These are phyloP conservation scores for Cicer pinnatifidum DNA, from an alignment of 306 rosid species.

Conservation along the genomic window DNA sequence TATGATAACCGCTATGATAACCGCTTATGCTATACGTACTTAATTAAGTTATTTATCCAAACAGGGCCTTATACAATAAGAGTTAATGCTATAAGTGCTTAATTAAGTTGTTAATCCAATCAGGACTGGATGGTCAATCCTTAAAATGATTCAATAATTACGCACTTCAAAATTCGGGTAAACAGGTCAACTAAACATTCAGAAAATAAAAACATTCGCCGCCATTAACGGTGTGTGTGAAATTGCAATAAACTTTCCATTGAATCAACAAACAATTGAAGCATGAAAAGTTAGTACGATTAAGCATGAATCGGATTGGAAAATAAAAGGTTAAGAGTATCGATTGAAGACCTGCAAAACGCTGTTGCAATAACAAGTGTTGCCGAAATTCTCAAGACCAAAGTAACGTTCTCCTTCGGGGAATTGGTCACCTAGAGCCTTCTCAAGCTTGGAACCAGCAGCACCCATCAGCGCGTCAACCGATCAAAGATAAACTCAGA, in stretches of 20 bases:
- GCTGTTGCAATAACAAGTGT: constrained; percentile 98
- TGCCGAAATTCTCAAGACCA: constrained; percentile 97
- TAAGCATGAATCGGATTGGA: constrained; percentile 16
- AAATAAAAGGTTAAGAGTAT: not conserved
- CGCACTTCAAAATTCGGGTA: not conserved
- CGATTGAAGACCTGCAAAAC: constrained; percentile 79
- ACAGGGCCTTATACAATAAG: no score
- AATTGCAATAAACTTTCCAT: constrained; percentile 1
- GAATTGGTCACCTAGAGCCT: constrained; percentile 98
- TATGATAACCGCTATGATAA: no score
- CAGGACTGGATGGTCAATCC: constrained; percentile 13
- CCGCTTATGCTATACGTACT: no score
- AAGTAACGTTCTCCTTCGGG: constrained; percentile 99
- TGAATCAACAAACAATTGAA: constrained; percentile 23
- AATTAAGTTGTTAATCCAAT: not conserved
- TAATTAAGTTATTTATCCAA: no score
- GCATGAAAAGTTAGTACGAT: not conserved
- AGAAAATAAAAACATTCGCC: not conserved
- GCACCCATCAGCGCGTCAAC: constrained; percentile 79
- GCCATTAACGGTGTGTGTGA: not conserved
- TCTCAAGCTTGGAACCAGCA: constrained; percentile 98
- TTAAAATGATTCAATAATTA: not conserved
- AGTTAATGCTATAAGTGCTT: no score
- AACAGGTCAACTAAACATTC: constrained; percentile 21
- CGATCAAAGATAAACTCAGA: constrained; percentile 55